A percentile compares a stretch with the other conserved stretches of the same genome.
phyloP scores from a whole-genome alignment of 768 basidiomycete genomes.

The Pisolithus albus region DNA sequence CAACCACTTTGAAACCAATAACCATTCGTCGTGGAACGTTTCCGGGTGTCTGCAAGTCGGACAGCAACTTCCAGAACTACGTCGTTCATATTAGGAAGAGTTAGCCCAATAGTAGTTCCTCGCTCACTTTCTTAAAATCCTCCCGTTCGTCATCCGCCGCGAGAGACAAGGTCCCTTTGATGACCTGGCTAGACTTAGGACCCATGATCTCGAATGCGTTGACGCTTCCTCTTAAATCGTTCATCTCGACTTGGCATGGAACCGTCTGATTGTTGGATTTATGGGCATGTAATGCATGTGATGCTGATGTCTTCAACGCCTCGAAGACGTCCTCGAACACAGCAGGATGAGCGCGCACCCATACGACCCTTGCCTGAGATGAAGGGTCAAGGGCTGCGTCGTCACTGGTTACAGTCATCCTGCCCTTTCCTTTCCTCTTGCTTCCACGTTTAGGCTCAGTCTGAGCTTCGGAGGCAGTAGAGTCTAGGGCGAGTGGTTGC shows the following conservation, averaged over 20 bases:
- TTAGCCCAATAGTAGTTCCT: background rate
- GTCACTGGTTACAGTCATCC: slow-evolving; percentile 27
- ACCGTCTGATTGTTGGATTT: slow-evolving; percentile 17
- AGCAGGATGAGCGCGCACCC: slow-evolving; percentile 78
- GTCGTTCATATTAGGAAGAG: background rate
- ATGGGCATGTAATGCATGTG: slow-evolving; percentile 38
- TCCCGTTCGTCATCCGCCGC: slow-evolving; percentile 40
- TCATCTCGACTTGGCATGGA: slow-evolving; percentile 48
- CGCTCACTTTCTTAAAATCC: slow-evolving; percentile 53
- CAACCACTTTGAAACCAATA: slow-evolving; percentile 71
- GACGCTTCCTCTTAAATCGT: slow-evolving; percentile 62
- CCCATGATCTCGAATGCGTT: slow-evolving; percentile 90
- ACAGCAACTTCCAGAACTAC: slow-evolving; percentile 52
- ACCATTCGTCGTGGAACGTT: slow-evolving; percentile 70
- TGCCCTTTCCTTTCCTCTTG: slow-evolving; percentile 28
- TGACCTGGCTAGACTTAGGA: slow-evolving; percentile 69
- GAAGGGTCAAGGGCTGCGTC: slow-evolving; percentile 2
- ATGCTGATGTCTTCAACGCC: slow-evolving; percentile 46
- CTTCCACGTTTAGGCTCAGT: slow-evolving; percentile 13
- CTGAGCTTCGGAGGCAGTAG: background rate
- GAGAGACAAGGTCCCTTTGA: slow-evolving; percentile 56
- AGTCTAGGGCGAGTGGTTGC: slow-evolving; percentile 35
- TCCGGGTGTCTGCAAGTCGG: slow-evolving; percentile 54
- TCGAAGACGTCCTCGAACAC: slow-evolving; percentile 52
- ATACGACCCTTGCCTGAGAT: slow-evolving; percentile 41